Base-by-base conservation (phyloP, 2,329 filamentous ascomycete species). In the Seiridium cupressi region DNA sequence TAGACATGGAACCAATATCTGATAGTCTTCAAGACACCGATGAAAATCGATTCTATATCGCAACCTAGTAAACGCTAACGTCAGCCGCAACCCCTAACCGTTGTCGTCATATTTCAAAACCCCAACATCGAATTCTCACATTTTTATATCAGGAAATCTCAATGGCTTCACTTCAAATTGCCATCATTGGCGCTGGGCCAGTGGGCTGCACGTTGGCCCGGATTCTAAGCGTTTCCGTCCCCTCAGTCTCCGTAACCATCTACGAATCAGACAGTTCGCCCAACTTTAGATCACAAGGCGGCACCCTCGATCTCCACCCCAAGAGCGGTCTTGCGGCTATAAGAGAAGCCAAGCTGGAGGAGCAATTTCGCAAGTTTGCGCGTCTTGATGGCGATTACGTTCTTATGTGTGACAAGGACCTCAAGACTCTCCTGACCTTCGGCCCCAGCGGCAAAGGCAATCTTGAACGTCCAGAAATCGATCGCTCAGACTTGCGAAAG, bases 261-360 rank as follows among this genome's bases (percentile, higher is more conserved):
- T 87, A 80, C 64, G 80, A 86, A 69, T 72, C 75, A 51, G 80
- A 83, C 35, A 58, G 70, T 6, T 74, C 75, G 3, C 74, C 76
- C n/a, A 65, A 78, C 61, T 77, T 77, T 58, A 75, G 80, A 47
- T 75, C 71, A 5, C 80, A 84, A 66, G 83, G 83, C 38, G 83
- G 84, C 7, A 80, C 74, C 3, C 76, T 87, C 2, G 84, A 86
- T 64, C 70, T 87, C 7, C 83, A 87, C 63, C 77, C 77, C 0
- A 63, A 72, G 3, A 80, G 79, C 1, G 84, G 84, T 0, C 77
- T 85, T 38, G 71, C 74, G 3, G 83, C 83, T 0, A 67, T 87
- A 53, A 77, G 77, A 57, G 78, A 81, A 59, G 81, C 81, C 3
- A 77, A 76, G 0, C 69, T 86, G 5, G 81, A 74, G 68, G 76